Evolutionary conservation across 1,284 basidiomycete genomes (phyloP), one percentile per base, ranked within the genome.

Genomic region (Ganoderma multipileum): DNA sequence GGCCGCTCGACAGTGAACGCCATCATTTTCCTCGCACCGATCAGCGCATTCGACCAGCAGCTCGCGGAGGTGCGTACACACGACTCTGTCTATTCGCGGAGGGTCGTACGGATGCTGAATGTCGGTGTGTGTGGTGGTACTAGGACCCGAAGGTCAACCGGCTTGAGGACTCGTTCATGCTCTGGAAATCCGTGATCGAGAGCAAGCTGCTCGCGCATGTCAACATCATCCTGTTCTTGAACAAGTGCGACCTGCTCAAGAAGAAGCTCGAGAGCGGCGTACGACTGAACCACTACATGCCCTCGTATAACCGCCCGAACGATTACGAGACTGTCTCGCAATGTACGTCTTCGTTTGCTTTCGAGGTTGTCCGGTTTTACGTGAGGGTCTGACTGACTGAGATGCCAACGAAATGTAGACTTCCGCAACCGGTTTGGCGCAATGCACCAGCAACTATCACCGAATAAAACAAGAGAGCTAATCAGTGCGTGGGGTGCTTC

Each of bases 1-100:
- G 38, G 18, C 18, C 16, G 47, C 18, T 64, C n/a, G 33, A 71
- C 75, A 93, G 92, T 93, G 42, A 91, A 93, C 76, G 91, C 91
- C 52, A 92, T 95, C 76, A 94, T 95, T 69, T 95, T 94, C 80
- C 85, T 94, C 66, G 92, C 91, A 50, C 92, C 93, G 33, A 93
- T 94, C 69, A 94, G 92, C 55, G 91, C 90, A 30, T 95, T 94
- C 74, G 93, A 94, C 81, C 92, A 94, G 81, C 87, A 91, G 55
- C 84, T 94, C 64, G 82, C 86, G 18, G 93, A 94, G 85, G 91
- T 91, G 77, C 50, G 76, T 73, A 18, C 11, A 14, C 47, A 14
- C 26, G 23, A 26, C 23, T 23, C 23, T 50, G 3, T 23, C 30
- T 16, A 26, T 20, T 30, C n/a, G 61, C 18, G 26, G 44, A 26